Base-by-base conservation (phyloP, 805 yeast genomes). In the Candida insectorum region DNA sequence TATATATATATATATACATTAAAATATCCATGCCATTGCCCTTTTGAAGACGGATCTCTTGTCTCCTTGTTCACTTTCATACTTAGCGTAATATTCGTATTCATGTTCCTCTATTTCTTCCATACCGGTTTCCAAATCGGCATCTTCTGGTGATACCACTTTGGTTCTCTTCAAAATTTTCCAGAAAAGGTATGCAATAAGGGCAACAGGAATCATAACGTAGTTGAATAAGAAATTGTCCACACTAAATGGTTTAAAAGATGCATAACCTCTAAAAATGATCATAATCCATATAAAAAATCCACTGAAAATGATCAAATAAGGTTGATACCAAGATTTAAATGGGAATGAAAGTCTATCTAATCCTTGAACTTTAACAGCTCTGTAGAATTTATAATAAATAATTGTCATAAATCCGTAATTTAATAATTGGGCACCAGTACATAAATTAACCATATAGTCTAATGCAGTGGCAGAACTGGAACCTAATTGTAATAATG, bases 181-280 rank as follows among this genome's bases (percentile, higher is more conserved):
- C 69, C 70, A 66, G 31, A 54, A 41, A 14, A 51, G 34, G 41
- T 42, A 60, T n/a, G 58, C 52, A 5, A 49, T 62, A 25, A 56
- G 33, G 4, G 55, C 43, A 13, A 66, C 56, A 38, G 85, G 84
- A 9, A 85, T 69, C 80, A 83, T 80, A 39, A 86, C 63, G 50
- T 86, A 86, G 48, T 74, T 73, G 58, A 77, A 83, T 45, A 85
- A 62, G 58, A 86, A 86, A 6, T 67, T 60, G 37, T 77, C 67
- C 13, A 70, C 68, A 13, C 67, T 54, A 88, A 91, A 85, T 10
- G 79, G 79, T 28, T 79, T 54, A 56, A 86, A 85, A 2, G 79
- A 84, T 2, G 72, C 60, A 60, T 83, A 86, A 4, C 95, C 95
- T 59, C 54, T 76, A 57, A 46, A 75, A 50, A 85, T 85, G 69